These are phyloP conservation scores for Aspergillus fumigatiaffinis DNA, from an alignment of 2,329 filamentous ascomycete genomes.

Conservation along the genomic window DNA sequence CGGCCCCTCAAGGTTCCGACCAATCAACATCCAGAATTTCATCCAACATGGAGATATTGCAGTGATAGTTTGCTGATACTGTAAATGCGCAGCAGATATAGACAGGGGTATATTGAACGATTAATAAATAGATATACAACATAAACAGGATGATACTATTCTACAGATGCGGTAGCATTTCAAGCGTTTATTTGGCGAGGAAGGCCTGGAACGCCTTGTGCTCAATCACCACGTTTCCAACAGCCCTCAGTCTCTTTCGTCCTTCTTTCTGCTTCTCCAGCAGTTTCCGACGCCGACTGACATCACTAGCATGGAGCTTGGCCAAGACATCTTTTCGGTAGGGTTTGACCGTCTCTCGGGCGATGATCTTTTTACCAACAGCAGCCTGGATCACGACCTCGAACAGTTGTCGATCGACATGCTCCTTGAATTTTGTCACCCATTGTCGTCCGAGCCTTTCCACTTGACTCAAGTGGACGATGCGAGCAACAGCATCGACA, in stretches of 20 bases:
- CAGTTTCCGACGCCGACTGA: conserved; percentile 76
- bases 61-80: not conserved
- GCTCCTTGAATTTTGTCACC: conserved; percentile 95
- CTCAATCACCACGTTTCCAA: conserved; percentile 91
- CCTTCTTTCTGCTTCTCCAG: conserved; percentile 97
- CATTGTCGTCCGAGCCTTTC: conserved; percentile 78
- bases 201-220: conserved; percentile 95
- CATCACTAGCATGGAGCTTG: conserved; percentile 89
- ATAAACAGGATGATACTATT: conserved; percentile 1
- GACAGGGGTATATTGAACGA: not conserved
- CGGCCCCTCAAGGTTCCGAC: conserved; percentile 9
- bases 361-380: conserved; percentile 76
- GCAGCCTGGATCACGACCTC: conserved; percentile 94
- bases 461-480: conserved; percentile 78
- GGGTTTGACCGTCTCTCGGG: conserved; percentile 90
- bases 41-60: not conserved
- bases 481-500: conserved; percentile 89
- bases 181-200: conserved; percentile 62
- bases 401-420: conserved; percentile 95
- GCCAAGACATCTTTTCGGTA: conserved; percentile 93
- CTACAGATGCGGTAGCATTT: not conserved
- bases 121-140: conserved; percentile 1
- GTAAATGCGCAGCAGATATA: not conserved
- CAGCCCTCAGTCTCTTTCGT: conserved; percentile 72
- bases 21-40: conserved; percentile 13